Percentiles rank a stretch among this genome's conserved stretches.
phyloP scores from a whole-genome alignment of 2,329 filamentous ascomycete genomes.

The Acrodontium crateriforme region DNA sequence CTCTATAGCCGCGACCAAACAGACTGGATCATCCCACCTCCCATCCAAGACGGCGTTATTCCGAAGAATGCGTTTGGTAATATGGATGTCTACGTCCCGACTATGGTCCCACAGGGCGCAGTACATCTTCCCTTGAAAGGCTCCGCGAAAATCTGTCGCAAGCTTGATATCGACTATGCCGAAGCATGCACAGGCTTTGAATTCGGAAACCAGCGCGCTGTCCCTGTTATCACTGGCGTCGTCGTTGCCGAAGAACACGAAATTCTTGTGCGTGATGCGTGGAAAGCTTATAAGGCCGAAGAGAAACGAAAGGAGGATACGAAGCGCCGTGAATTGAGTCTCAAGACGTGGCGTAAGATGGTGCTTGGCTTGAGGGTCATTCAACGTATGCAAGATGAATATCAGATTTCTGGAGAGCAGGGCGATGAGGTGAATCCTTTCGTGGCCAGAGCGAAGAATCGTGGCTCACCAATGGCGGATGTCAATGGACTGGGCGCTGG shows the following conservation, averaged over 20 bases:
- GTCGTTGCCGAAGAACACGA: slow-evolving; percentile 75
- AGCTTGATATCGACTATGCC: slow-evolving; percentile 73
- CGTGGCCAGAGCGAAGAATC: slow-evolving; percentile 4
- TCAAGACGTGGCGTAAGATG: slow-evolving; percentile 76
- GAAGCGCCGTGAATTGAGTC: slow-evolving; percentile 59
- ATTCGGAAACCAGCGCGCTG: slow-evolving; percentile 86
- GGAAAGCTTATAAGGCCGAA: slow-evolving; percentile 61
- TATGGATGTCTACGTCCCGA: slow-evolving; percentile 86
- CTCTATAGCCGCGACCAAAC: slow-evolving; percentile 77
- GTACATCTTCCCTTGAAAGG: slow-evolving; percentile 71
- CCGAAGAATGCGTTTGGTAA: slow-evolving; percentile 94
- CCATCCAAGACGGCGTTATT: slow-evolving; percentile 62
- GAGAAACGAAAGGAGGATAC: slow-evolving; percentile 65
- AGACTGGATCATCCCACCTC: slow-evolving; percentile 90
- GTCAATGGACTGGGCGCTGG: slow-evolving; percentile 20
- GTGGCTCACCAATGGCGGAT: slow-evolving; percentile 5
- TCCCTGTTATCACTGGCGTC: slow-evolving; percentile 81
- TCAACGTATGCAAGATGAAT: slow-evolving; percentile 61
- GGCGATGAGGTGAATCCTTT: slow-evolving; percentile 43
- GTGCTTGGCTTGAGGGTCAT: slow-evolving; percentile 73
- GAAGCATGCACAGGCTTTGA: slow-evolving; percentile 95
- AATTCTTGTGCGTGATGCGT: slow-evolving; percentile 59
- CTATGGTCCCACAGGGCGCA: slow-evolving; percentile 80
- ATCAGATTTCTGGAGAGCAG: slow-evolving; percentile 41
- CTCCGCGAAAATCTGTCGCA: slow-evolving; percentile 66